Conservation (phyloP, 2,329 filamentous ascomycete species). For the Epichloe baconii region DNA sequence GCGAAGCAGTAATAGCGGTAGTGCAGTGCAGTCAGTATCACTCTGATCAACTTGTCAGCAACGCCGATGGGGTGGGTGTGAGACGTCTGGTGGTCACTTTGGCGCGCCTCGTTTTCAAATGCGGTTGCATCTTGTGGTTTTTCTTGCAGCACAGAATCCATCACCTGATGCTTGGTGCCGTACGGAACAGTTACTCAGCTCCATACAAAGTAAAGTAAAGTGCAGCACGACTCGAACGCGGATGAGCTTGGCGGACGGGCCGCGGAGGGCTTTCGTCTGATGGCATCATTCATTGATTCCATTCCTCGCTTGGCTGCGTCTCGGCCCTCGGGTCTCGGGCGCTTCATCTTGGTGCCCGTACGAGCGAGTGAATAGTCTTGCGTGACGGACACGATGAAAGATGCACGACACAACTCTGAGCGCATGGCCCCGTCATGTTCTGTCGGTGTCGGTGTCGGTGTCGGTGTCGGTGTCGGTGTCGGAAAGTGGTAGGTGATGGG, state of each 20-base stretch:
- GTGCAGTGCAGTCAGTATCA: no score
- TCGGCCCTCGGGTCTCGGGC: background rate
- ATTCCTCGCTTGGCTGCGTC: background rate
- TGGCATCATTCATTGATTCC: background rate
- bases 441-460: no score
- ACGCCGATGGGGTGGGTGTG: background rate
- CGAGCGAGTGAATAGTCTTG: no score
- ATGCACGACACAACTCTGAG: no score
- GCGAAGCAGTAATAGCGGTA: no score
- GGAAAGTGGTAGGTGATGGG: no score
- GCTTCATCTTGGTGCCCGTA: background rate
- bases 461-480: no score
- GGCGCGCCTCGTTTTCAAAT: background rate
- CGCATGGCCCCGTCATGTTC: no score
- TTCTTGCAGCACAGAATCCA: background rate
- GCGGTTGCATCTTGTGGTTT: background rate
- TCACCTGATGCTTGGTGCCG: no score
- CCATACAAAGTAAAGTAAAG: background rate
- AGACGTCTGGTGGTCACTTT: background rate
- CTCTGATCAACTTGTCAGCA: background rate
- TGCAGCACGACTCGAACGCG: background rate
- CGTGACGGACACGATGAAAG: no score
- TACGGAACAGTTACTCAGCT: no score
- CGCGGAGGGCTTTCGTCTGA: background rate
- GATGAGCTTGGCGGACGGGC: background rate